Evolutionary conservation across 1,139 yeast genomes (phyloP), one percentile per base, ranked within the genome.

Genomic region (Saccharomycopsis hybrid): DNA sequence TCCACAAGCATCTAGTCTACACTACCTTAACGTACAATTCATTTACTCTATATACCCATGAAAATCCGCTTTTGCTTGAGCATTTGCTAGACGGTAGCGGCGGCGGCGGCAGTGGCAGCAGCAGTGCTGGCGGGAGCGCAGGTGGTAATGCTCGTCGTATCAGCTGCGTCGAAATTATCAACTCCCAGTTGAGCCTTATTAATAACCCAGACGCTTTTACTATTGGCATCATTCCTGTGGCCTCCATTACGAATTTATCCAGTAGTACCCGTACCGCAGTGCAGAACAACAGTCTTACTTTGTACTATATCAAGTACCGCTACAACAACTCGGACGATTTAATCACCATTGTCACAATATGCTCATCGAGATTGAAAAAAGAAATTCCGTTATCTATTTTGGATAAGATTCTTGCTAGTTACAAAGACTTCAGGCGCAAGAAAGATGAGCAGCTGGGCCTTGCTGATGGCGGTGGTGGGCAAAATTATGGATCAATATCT

Each of bases 21-120:
- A 60, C 64, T 2, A 57, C 65, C 0, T 52, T 61, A 5, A 58
- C 62, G 0, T 46, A 59, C 32, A 61, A 61, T 49, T 60, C 64
- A 29, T 54, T 60, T 3, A 59, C 62, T 1, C 51, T 60, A 3
- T 61, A 58, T 41, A 57, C 63, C 1, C 30, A 51, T 5, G 64
- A 60, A 44, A 60, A 59, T 41, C 53, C 33, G 4, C 32, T 18
- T n/a, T 30, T 40, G 13, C 43, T 43, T 7, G 47, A 50, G 28
- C 27, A 13, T 5, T 36, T 46, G 5, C 29, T 48, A 51, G n/a
- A n/a, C n/a, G n/a, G n/a, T n/a, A n/a, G n/a, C n/a, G n/a, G n/a
- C n/a, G n/a, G n/a, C n/a, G n/a, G n/a, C n/a, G n/a, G n/a, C n/a
- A n/a, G n/a, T n/a, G n/a, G n/a, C n/a, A n/a, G n/a, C n/a, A n/a